Base-by-base conservation (phyloP, 306 rosid genomes). In the Herpetospermum pedunculosum region DNA sequence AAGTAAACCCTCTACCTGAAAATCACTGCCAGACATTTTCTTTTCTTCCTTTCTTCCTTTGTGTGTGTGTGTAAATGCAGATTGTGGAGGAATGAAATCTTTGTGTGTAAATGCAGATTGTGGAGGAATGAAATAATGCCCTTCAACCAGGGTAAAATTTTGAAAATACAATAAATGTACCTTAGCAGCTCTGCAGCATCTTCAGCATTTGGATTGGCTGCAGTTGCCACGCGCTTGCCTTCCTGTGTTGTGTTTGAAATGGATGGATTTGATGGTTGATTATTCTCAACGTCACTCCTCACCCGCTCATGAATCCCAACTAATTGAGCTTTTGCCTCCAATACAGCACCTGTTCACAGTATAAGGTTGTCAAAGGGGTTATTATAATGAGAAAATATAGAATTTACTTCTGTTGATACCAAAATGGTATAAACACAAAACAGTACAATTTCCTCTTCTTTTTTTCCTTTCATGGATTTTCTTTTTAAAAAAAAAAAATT, bases 271-370 rank as follows among this genome's bases (percentile, higher is more conserved):
- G 88, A 89, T 72, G 88, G 85, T 81, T 86, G 88, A 49, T 85
- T 81, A 79, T 87, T 90, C 70, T 79, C 85, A 52, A 86, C 73
- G 43, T 93, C 98, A 81, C 91, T 94, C 85, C 98, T 91, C 74
- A 94, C 98, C 49, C 97, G 94, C 49, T 94, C 98, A 73, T 91
- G 98, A 80, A 94, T 94, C 80, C 98, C 98, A 77, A 85, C 92
- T 67, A 94, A 84, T 25, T 91, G 96, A 74, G 98, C 75, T 87
- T 94, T 94, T 34, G 95, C 82, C 84, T 89, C 94, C 79, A 94
- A 65, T 53, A 94, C 90, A 7, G 65, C 94, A 83, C 98, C 98
- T 92, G 70, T 41, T 63, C 37, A 26, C 50, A 46, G 48, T 28
- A 72, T n/a, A 57, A 74, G 2, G 50, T 28, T 26, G 15, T 26